phyloP scores from a whole-genome alignment of 225 moss, liverwort and hornwort genomes.

The Sphagnum contortum region DNA sequence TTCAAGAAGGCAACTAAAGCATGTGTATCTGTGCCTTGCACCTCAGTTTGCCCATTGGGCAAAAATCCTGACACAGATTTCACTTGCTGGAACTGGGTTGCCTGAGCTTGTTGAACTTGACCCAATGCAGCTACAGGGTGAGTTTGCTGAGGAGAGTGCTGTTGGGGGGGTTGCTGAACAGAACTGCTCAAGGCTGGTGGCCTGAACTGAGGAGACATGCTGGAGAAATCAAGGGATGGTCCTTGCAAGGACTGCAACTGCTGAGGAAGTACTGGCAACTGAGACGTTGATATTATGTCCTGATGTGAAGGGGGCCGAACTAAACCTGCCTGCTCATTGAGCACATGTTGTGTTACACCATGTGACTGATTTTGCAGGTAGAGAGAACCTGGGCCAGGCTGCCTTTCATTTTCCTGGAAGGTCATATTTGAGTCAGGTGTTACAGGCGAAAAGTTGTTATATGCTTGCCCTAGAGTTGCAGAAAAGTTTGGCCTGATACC shows the following conservation, averaged over 20 bases:
- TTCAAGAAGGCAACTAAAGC: constrained; percentile 58
- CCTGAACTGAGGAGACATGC: constrained; percentile 24
- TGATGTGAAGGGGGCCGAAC: constrained; percentile 11
- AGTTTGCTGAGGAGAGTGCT: constrained; percentile 30
- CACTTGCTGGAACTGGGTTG: constrained; percentile 36
- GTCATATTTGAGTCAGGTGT: constrained; percentile 32
- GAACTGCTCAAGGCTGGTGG: constrained; percentile 16
- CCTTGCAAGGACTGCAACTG: constrained; percentile 32
- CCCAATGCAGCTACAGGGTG: constrained; percentile 18
- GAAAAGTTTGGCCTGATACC: constrained; percentile 48
- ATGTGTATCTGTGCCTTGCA: constrained; percentile 24
- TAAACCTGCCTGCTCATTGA: constrained; percentile 23
- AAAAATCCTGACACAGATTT: constrained; percentile 6
- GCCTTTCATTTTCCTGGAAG: constrained; percentile 38
- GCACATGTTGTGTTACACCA: constrained; percentile 13
- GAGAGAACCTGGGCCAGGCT: constrained; percentile 27
- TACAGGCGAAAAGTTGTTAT: constrained; percentile 32
- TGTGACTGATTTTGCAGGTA: constrained; percentile 19
- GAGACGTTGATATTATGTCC: constrained; percentile 32
- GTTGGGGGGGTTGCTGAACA: constrained; percentile 10
- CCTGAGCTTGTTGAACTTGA: constrained; percentile 46
- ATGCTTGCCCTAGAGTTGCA: constrained; percentile 29
- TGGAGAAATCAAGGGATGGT: constrained; percentile 21
- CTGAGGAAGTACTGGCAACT: constrained; percentile 33
- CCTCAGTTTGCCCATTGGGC: constrained; percentile 24